Evolutionary conservation across 805 yeast genomes (phyloP), one percentile per base, ranked within the genome.

Genomic region (Hanseniaspora taiwanica): DNA sequence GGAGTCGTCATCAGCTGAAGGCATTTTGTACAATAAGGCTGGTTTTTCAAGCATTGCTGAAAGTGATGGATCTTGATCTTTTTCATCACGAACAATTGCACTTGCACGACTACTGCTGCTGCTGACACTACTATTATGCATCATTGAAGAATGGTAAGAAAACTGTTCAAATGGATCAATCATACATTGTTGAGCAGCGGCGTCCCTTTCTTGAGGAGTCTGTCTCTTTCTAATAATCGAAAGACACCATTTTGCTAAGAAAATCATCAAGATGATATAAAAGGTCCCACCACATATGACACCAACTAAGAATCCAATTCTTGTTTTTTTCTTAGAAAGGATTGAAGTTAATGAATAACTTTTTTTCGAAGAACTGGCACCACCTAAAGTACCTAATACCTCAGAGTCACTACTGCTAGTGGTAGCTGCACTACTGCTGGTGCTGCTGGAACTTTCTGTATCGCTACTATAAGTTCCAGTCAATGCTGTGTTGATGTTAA

Each of bases 231-330:
- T 48, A 27, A 47, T 46, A 47, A 65, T 67, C 46, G 59, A 55
- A 48, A 68, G 69, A 59, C 65, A 74, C 47, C 64, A 62, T 53
- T 71, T 68, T 53, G 72, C 71, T 46, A 73, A 63, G 31, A 76
- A 52, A 41, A 76, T 63, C 66, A 85, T 69, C 17, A 73, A 60
- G 0, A 74, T 65, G 52, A 82, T 71, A 55, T 82, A 81, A 8
- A 73, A 62, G 6, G 72, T 63, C 36, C 83, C 78, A 40, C 96
- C 96, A 12, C 73, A 75, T 23, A 83, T 76, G 6, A 93, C 76
- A 36, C 96, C 96, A 32, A 84, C 69, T 12, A 89, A 78, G 40
- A 86, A 72, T 27, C 94, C 95, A 20, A 81, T 78, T 19, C 83
- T 69, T 45, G 69, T 69, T 36, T 63, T 62, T 25, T 32, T 36